Conservation (phyloP, 2,329 filamentous ascomycete species). For the Fusarium longipes region DNA sequence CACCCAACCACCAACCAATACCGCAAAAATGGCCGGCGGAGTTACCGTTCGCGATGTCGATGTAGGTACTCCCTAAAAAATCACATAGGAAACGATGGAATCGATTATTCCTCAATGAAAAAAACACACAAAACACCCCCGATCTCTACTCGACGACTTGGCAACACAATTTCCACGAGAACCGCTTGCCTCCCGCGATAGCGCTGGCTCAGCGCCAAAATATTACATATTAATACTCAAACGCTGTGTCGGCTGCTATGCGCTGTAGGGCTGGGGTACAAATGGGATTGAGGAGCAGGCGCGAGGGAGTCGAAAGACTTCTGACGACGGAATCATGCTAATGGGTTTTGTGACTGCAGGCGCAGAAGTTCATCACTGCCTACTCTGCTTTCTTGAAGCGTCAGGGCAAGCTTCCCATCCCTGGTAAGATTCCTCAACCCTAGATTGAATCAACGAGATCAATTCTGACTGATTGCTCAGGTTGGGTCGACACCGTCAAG, state of each 20-base stretch:
- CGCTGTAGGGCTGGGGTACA: constrained; percentile 39
- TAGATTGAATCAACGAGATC: accelerated
- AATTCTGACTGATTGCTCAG: constrained; percentile 57
- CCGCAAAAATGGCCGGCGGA: constrained; percentile 82
- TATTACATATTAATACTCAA: constrained; percentile 18
- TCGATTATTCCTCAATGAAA: constrained; percentile 3
- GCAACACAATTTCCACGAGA: constrained; percentile 47
- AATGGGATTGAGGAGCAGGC: constrained; percentile 68
- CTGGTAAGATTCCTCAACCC: constrained; percentile 69
- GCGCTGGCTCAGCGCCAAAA: constrained; percentile 38
- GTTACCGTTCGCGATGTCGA: constrained; percentile 87
- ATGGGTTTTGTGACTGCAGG: constrained; percentile 69
- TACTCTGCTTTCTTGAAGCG: constrained; percentile 93
- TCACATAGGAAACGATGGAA: constrained; percentile 25
- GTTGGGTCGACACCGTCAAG: constrained; percentile 99
- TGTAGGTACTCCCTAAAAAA: constrained; percentile 66
- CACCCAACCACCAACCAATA: constrained; percentile 51
- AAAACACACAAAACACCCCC: neutral
- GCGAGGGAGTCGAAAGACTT: constrained; percentile 79
- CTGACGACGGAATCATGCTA: constrained; percentile 80
- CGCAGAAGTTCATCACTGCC: constrained; percentile 88
- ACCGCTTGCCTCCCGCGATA: constrained; percentile 37
- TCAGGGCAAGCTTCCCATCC: constrained; percentile 91
- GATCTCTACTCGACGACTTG: constrained; percentile 44
- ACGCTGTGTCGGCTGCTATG: constrained; percentile 38